Evolutionary conservation across 139 green algal species (phyloP).

Genomic region (Axilococcus clingmanii): DNA sequence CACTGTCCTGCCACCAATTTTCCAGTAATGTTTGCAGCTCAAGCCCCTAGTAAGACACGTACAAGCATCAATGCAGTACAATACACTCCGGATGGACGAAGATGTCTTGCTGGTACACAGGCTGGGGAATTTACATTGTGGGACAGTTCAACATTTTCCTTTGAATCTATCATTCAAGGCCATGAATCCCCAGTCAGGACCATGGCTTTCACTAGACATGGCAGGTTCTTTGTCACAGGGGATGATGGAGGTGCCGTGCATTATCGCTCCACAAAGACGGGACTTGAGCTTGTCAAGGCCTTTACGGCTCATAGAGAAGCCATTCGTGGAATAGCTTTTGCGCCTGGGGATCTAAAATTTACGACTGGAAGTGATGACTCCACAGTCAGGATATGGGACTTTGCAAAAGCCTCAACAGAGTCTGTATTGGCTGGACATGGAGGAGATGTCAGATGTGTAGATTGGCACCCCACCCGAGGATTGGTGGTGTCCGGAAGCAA

Average conservation of each 20-base stretch:
- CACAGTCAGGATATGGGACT: constrained; percentile 75
- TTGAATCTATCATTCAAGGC: constrained; percentile 79
- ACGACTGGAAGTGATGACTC: constrained; percentile 74
- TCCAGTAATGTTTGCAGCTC: constrained; percentile 67
- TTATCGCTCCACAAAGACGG: constrained; percentile 71
- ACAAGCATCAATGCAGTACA: constrained; percentile 55
- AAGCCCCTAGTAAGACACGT: constrained; percentile 64
- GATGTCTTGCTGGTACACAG: constrained; percentile 69
- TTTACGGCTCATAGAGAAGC: constrained; percentile 59
- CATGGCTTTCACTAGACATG: constrained; percentile 63
- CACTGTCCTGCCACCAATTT: constrained; percentile 56
- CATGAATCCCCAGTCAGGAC: constrained; percentile 63
- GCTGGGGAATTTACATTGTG: constrained; percentile 87
- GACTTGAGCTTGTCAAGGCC: constrained; percentile 48
- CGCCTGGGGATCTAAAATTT: constrained; percentile 81
- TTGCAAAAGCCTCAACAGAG: constrained; percentile 39
- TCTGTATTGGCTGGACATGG: constrained; percentile 66
- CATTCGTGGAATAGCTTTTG: constrained; percentile 46
- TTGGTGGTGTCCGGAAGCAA: constrained; percentile 72
- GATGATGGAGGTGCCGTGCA: constrained; percentile 65
- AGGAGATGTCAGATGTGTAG: constrained; percentile 79
- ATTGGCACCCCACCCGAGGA: constrained; percentile 81
- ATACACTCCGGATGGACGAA: constrained; percentile 82
- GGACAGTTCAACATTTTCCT: constrained; percentile 71
- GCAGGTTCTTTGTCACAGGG: constrained; percentile 64